Percentiles rank a stretch among this genome's conserved stretches.
phyloP scores from a whole-genome alignment of 2,329 filamentous ascomycete species.

The Westerdykella sp. region DNA sequence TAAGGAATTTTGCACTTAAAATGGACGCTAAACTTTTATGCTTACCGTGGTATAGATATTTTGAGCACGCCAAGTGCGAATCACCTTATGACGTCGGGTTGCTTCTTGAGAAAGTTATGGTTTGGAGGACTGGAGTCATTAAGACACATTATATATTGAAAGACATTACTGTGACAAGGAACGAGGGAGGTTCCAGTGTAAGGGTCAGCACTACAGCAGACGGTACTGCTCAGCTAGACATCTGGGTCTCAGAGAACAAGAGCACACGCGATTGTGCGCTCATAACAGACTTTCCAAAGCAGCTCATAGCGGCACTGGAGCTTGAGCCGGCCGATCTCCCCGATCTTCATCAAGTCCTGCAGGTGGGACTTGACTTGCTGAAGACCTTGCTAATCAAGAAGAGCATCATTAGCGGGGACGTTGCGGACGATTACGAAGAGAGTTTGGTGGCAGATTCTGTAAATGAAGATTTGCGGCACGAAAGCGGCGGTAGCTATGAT shows the following conservation, averaged over 20 bases:
- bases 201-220: conserved; percentile 2
- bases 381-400: conserved; percentile 1
- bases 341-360: conserved; percentile 2
- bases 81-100: conserved; percentile 1
- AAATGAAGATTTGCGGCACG: not conserved
- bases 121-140: conserved; percentile 2
- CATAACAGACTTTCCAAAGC: conserved; percentile 6
- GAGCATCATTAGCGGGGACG: conserved; percentile 3
- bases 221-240: conserved; percentile 1
- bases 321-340: conserved; percentile 1
- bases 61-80: conserved; percentile 1
- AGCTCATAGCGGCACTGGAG: conserved; percentile 3
- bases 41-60: conserved; percentile 1
- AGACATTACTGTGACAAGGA: conserved; percentile 4
- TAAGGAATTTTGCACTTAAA: conserved; percentile 1
- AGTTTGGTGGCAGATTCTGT: not conserved
- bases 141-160: conserved; percentile 3
- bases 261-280: conserved; percentile 4
- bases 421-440: conserved; percentile 1
- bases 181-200: conserved; percentile 4
- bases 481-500: not conserved
- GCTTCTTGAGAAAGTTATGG: conserved; percentile 3
- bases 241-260: conserved; percentile 2
- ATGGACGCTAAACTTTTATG: not conserved
- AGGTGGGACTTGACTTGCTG: conserved; percentile 2